Percentiles rank a stretch among this genome's conserved stretches.
These are phyloP conservation scores for Kwoniella shandongensis DNA, from an alignment of 768 basidiomycete genomes.

Conservation along the genomic window DNA sequence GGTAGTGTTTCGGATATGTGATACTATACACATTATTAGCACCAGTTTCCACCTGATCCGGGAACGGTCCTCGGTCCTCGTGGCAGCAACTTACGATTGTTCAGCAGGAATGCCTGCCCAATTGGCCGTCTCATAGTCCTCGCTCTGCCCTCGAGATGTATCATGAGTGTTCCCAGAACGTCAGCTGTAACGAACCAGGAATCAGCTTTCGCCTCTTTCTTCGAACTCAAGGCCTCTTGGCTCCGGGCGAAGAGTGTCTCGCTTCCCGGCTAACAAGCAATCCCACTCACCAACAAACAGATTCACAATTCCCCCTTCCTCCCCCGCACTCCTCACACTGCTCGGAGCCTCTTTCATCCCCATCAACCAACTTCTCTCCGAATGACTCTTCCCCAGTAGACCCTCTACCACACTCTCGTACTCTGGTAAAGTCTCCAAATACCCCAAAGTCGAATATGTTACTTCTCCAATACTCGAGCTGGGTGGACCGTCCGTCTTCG, in stretches of 20 bases:
- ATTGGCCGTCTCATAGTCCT: constrained; percentile 37
- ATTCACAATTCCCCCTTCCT: constrained; percentile 47
- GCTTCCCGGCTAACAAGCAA: neutral
- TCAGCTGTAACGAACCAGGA: constrained; percentile 29
- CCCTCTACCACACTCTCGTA: constrained; percentile 40
- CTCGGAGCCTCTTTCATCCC: constrained; percentile 43
- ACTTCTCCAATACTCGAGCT: constrained; percentile 35
- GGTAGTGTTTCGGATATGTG: constrained; percentile 50
- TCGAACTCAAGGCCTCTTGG: too few species aligned
- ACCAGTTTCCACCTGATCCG: too few species aligned
- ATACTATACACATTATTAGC: constrained; percentile 30
- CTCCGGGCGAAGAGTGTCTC: neutral
- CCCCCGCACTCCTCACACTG: constrained; percentile 25
- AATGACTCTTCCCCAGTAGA: constrained; percentile 38
- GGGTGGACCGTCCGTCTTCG: constrained; percentile 9
- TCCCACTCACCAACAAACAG: constrained; percentile 44
- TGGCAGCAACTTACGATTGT: constrained; percentile 48
- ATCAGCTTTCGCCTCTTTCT: neutral
- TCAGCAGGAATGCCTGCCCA: constrained; percentile 44
- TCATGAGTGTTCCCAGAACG: constrained; percentile 42
- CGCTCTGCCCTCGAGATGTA: constrained; percentile 33
- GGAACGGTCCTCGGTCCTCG: too few species aligned
- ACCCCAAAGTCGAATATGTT: constrained; percentile 47
- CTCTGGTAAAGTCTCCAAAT: constrained; percentile 43
- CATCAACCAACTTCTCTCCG: constrained; percentile 53